These are phyloP conservation scores for Leucoagaricus sp. DNA, from an alignment of 1,284 basidiomycete genomes.

Conservation along the genomic window DNA sequence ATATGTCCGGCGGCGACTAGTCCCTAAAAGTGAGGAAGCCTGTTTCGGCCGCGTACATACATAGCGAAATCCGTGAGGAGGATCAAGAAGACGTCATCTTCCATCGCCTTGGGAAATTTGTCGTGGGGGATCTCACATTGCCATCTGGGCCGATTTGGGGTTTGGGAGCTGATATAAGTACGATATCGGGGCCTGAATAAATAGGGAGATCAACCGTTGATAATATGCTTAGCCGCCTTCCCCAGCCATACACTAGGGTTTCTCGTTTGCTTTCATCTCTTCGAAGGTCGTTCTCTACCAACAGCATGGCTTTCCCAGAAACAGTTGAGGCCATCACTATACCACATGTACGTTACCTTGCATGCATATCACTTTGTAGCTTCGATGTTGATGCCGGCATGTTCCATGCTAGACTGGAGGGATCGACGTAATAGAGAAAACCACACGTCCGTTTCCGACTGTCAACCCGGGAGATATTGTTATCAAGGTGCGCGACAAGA, in stretches of 20 bases:
- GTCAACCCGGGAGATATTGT: constrained; percentile 70
- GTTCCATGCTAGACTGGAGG: constrained; percentile 55
- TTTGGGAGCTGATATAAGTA: constrained; percentile 8
- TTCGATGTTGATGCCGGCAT: background rate
- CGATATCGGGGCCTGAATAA: constrained; percentile 1
- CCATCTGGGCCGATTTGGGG: background rate
- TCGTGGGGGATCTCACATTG: background rate
- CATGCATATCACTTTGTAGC: background rate
- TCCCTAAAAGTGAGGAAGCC: background rate
- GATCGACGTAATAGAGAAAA: constrained; percentile 77
- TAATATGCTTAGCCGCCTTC: constrained; percentile 13
- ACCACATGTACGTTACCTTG: constrained; percentile 33
- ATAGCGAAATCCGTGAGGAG: background rate
- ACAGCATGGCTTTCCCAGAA: constrained; percentile 50
- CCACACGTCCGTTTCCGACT: constrained; percentile 51
- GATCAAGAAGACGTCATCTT: background rate
- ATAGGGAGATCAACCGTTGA: constrained; percentile 13
- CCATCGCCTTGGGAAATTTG: background rate
- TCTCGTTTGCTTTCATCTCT: constrained; percentile 33
- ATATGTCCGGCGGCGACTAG: background rate
- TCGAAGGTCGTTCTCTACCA: constrained; percentile 16
- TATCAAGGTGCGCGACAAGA: constrained; percentile 61
- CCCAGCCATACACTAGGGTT: constrained; percentile 21
- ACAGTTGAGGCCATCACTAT: constrained; percentile 63
- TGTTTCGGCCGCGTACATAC: no score